phyloP scores from a whole-genome alignment of 805 yeast genomes.

The Wickerhamiella shivajii region DNA sequence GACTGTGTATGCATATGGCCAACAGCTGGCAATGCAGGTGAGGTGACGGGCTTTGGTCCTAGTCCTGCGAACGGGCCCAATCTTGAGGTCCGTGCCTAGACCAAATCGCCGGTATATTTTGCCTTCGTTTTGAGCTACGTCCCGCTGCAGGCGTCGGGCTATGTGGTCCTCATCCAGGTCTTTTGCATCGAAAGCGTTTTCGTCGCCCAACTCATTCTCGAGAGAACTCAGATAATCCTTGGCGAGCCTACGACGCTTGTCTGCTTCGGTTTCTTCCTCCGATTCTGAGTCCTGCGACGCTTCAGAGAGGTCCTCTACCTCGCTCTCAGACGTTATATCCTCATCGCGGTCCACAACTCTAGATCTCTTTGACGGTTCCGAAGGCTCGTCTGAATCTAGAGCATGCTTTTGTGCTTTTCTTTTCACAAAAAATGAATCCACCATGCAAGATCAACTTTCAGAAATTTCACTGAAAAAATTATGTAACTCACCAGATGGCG shows the following conservation, averaged over 20 bases:
- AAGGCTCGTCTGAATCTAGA: background rate
- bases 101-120: constrained; percentile 46
- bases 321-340: constrained; percentile 12
- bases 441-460: no score
- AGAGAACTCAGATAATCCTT: constrained; percentile 78
- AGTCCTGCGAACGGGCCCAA: constrained; percentile 7
- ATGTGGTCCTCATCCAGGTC: constrained; percentile 89
- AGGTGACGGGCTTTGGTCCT: constrained; percentile 12
- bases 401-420: constrained; percentile 10
- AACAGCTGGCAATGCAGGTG: constrained; percentile 34
- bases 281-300: constrained; percentile 53
- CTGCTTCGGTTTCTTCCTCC: constrained; percentile 70
- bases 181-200: constrained; percentile 35
- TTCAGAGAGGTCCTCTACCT: constrained; percentile 9
- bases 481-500: no score
- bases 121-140: constrained; percentile 84
- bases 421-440: constrained; percentile 15
- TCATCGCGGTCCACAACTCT: constrained; percentile 11
- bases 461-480: no score
- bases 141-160: constrained; percentile 63
- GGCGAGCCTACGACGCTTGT: constrained; percentile 85
- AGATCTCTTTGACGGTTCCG: background rate
- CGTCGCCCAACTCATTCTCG: constrained; percentile 34
- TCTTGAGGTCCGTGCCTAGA: constrained; percentile 5
- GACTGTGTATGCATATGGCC: constrained; percentile 58